Percentiles rank a stretch among this genome's conserved stretches.
Evolutionary conservation across 805 yeast species (phyloP).

Genomic region (Saccharomycopsis babjevae): DNA sequence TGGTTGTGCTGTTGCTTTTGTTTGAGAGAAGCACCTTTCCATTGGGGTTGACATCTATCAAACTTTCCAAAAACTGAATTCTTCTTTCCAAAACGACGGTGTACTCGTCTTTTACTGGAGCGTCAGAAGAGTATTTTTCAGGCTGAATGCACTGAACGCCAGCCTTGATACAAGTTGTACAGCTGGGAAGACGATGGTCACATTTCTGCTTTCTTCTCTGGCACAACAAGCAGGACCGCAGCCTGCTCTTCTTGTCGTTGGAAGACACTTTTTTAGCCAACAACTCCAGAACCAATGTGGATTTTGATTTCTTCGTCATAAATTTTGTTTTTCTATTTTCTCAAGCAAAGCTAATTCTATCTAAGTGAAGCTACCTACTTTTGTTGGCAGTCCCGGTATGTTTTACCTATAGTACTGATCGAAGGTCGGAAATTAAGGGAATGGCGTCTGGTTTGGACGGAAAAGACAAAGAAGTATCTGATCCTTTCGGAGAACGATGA

Average conservation of each 20-base stretch:
- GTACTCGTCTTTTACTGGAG: constrained; percentile 44
- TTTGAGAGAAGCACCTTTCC: neutral
- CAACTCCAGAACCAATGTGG: constrained; percentile 15
- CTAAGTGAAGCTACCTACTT: neutral
- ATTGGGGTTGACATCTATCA: constrained; percentile 27
- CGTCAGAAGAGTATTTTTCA: constrained; percentile 39
- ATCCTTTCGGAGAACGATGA: too few relatives aligned
- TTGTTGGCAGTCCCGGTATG: too few relatives aligned
- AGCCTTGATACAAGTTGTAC: constrained; percentile 58
- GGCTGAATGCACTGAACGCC: constrained; percentile 57
- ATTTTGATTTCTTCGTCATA: constrained; percentile 11
- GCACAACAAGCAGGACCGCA: constrained; percentile 46
- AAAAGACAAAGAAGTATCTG: too few relatives aligned
- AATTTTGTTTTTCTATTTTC: neutral
- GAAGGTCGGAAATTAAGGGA: too few relatives aligned
- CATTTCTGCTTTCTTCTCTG: constrained; percentile 54
- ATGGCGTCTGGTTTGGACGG: too few relatives aligned
- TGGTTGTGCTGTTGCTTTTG: constrained; percentile 20
- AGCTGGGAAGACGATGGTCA: constrained; percentile 53
- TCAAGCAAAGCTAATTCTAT: neutral
- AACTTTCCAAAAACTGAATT: constrained; percentile 40
- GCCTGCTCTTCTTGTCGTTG: constrained; percentile 42
- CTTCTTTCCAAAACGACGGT: constrained; percentile 46
- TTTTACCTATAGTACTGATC: too few relatives aligned
- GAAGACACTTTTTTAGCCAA: constrained; percentile 20